Percentiles rank a stretch among this genome's conserved stretches.
Conservation (phyloP, 352 stramenopile species). For the Elongisporangium senticosum region DNA sequence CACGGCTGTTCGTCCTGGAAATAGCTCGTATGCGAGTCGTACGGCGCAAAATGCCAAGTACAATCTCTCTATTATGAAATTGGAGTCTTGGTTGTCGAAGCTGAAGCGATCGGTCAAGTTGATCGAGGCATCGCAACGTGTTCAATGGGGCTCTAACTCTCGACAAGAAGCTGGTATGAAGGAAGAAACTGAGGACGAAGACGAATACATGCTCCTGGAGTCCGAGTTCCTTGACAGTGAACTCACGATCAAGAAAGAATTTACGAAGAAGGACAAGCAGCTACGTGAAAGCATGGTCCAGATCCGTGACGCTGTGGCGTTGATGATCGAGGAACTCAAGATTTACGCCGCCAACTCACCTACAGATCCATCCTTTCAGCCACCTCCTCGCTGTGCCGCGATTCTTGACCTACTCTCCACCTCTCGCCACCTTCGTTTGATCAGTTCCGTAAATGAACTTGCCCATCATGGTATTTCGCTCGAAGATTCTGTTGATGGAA, state of each 20-base stretch:
- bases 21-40: slow-evolving; percentile 35
- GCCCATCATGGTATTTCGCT: slow-evolving; percentile 49
- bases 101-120: slow-evolving; percentile 73
- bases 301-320: slow-evolving; percentile 45
- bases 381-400: slow-evolving; percentile 39
- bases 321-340: slow-evolving; percentile 70
- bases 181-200: slow-evolving; percentile 25
- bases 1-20: slow-evolving; percentile 1
- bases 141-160: slow-evolving; percentile 43
- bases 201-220: slow-evolving; percentile 28
- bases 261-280: slow-evolving; percentile 69
- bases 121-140: slow-evolving; percentile 66
- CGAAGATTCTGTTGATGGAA: slow-evolving; percentile 13
- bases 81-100: slow-evolving; percentile 67
- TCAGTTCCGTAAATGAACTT: slow-evolving; percentile 69
- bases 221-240: slow-evolving; percentile 49
- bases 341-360: slow-evolving; percentile 50
- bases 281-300: slow-evolving; percentile 47
- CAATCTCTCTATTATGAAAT: slow-evolving; percentile 71
- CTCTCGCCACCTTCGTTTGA: slow-evolving; percentile 64
- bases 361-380: slow-evolving; percentile 40
- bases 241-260: slow-evolving; percentile 66
- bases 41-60: slow-evolving; percentile 67
- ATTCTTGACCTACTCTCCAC: slow-evolving; percentile 70
- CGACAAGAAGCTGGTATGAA: slow-evolving; percentile 11